Conservation (phyloP, 805 yeast genomes). For the Kregervanrija delftensis region DNA sequence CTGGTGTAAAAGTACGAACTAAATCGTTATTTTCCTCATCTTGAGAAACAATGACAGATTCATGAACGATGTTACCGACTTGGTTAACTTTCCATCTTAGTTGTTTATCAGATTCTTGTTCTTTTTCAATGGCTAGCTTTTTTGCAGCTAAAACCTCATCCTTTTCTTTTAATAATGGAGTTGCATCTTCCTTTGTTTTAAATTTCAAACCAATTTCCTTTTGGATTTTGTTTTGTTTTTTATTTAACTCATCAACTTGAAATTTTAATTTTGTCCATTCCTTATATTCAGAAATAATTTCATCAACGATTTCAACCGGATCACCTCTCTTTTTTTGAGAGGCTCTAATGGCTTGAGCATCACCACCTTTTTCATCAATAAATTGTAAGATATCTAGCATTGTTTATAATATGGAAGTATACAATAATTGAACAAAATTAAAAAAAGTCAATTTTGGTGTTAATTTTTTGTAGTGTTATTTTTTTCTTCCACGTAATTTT, state of each 20-base stretch:
- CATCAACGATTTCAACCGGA: slow-evolving; percentile 91
- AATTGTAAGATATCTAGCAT: slow-evolving; percentile 94
- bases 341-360: slow-evolving; percentile 79
- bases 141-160: slow-evolving; percentile 68
- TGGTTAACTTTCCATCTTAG: slow-evolving; percentile 77
- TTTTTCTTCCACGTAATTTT: too few relatives aligned
- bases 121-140: slow-evolving; percentile 55
- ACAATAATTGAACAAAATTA: too few relatives aligned
- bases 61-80: slow-evolving; percentile 93
- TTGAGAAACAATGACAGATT: slow-evolving; percentile 76
- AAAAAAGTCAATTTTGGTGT: too few relatives aligned
- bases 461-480: too few relatives aligned
- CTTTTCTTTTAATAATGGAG: slow-evolving; percentile 74
- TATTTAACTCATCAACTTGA: slow-evolving; percentile 85
- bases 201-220: slow-evolving; percentile 88
- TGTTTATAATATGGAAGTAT: neutral
- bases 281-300: slow-evolving; percentile 85
- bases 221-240: slow-evolving; percentile 80
- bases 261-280: slow-evolving; percentile 88
- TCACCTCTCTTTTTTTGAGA: slow-evolving; percentile 95
- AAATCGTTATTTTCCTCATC: slow-evolving; percentile 90
- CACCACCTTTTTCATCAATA: slow-evolving; percentile 94
- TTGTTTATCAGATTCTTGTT: slow-evolving; percentile 71
- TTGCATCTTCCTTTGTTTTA: slow-evolving; percentile 93
- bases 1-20: slow-evolving; percentile 84